Conservation (phyloP, 768 basidiomycete species). For the Dendrothele bispora region DNA sequence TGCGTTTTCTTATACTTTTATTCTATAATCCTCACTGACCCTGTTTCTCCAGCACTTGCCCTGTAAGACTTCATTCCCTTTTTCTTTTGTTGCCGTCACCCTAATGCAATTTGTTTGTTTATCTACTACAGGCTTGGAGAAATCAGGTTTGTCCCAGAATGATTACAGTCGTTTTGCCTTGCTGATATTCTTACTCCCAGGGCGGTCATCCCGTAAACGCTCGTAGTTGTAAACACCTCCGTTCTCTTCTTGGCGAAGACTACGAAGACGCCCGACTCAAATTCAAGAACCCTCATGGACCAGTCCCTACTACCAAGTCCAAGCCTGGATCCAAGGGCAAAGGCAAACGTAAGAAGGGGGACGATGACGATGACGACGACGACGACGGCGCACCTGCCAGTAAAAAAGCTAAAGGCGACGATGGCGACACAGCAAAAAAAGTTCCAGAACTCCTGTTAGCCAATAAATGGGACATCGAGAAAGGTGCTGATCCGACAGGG, state of each 20-base stretch:
- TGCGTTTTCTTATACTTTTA: conserved; percentile 10
- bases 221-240: conserved; percentile 49
- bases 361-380: conserved; percentile 4
- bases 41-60: conserved; percentile 26
- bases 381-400: conserved; percentile 29
- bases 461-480: conserved; percentile 57
- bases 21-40: conserved; percentile 2
- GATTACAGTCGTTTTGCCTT: background rate
- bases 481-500: conserved; percentile 51
- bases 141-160: conserved; percentile 22
- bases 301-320: conserved; percentile 10
- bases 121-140: conserved; percentile 27
- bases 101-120: background rate
- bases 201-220: conserved; percentile 40
- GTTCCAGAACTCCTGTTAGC: conserved; percentile 52
- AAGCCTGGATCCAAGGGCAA: no score
- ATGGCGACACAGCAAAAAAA: conserved; percentile 30
- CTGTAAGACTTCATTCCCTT: conserved; percentile 20
- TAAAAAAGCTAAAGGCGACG: conserved; percentile 12
- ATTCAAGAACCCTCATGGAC: conserved; percentile 39
- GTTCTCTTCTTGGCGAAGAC: conserved; percentile 41
- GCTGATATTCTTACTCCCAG: background rate
- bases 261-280: conserved; percentile 47
- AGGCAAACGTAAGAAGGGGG: conserved; percentile 1
- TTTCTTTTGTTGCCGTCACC: background rate